Percentiles rank a stretch among this genome's conserved stretches.
These are phyloP conservation scores for Macroventuria anomochaeta DNA, from an alignment of 2,329 filamentous ascomycete genomes.

Conservation along the genomic window DNA sequence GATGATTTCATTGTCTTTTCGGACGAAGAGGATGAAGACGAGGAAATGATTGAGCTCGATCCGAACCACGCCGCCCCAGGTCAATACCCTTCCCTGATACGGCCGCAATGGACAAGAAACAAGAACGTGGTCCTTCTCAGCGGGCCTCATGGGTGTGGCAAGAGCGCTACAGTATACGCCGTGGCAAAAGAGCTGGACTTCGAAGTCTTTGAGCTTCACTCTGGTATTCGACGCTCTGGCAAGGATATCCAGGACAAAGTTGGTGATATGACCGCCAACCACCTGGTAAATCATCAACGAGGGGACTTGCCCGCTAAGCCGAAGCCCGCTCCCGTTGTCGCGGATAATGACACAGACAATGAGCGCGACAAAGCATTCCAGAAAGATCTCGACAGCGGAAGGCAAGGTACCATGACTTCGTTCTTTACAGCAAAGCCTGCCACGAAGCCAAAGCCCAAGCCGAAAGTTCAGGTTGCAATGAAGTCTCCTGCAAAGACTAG, in stretches of 20 bases:
- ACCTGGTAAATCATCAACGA: conserved; percentile 71
- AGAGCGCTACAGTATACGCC: conserved; percentile 90
- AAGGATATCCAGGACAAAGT: conserved; percentile 91
- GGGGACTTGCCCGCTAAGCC: conserved; percentile 32
- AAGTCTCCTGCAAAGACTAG: conserved; percentile 17
- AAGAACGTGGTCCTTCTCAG: conserved; percentile 86
- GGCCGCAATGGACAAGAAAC: conserved; percentile 44
- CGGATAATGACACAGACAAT: conserved; percentile 47
- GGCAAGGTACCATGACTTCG: conserved; percentile 78
- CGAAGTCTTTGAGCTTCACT: conserved; percentile 93
- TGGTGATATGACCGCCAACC: conserved; percentile 96
- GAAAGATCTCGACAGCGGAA: conserved; percentile 68
- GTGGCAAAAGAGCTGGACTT: conserved; percentile 91
- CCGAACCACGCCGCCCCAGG: conserved; percentile 65
- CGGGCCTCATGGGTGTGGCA: conserved; percentile 88
- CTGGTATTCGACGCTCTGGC: conserved; percentile 81
- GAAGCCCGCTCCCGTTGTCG: conserved; percentile 12
- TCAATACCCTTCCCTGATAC: conserved; percentile 43
- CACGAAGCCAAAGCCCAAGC: conserved; percentile 30
- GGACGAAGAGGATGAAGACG: conserved; percentile 41
- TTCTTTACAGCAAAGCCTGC: conserved; percentile 69
- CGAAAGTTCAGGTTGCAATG: conserved; percentile 20
- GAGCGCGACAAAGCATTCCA: conserved; percentile 56
- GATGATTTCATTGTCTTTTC: conserved; percentile 48
- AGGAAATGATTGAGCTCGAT: conserved; percentile 68